A percentile compares a stretch with the other conserved stretches of the same genome.
Evolutionary conservation across 805 yeast genomes (phyloP).

Genomic region (Myxozyma melibiosi): DNA sequence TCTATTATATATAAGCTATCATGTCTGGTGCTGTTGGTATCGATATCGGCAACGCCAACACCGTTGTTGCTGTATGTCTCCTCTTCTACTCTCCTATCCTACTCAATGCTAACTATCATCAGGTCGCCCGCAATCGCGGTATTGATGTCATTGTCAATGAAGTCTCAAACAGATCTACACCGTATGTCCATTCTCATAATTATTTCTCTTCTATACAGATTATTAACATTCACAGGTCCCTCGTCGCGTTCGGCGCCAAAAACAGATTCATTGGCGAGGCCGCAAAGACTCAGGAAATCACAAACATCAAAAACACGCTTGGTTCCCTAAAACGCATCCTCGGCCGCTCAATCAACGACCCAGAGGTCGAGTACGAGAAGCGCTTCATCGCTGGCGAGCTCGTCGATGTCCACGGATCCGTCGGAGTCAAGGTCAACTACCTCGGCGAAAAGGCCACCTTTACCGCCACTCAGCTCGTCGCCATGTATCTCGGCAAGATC

Average conservation of each 20-base stretch:
- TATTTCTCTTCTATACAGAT: neutral
- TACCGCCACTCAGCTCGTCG: conserved; percentile 86
- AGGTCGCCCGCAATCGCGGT: conserved; percentile 94
- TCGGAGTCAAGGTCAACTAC: conserved; percentile 84
- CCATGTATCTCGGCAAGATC: conserved; percentile 92
- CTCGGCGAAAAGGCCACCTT: conserved; percentile 76
- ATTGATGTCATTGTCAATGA: conserved; percentile 98
- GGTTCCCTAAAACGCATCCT: conserved; percentile 91
- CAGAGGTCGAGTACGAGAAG: conserved; percentile 74
- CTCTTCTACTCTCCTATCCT: neutral
- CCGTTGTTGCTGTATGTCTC: conserved; percentile 71
- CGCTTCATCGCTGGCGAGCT: conserved; percentile 73
- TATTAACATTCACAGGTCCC: conserved; percentile 42
- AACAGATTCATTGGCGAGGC: conserved; percentile 92
- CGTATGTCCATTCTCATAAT: conserved; percentile 49
- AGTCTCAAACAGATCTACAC: conserved; percentile 97
- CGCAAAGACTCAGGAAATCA: conserved; percentile 94
- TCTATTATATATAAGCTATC: neutral
- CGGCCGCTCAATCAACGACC: conserved; percentile 73
- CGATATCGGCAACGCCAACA: conserved; percentile 93
- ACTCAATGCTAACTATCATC: neutral
- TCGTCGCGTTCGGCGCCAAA: conserved; percentile 88
- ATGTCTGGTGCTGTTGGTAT: conserved; percentile 57
- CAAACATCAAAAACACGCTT: conserved; percentile 94
- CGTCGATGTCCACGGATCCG: conserved; percentile 63